Percentiles rank a stretch among this genome's conserved stretches.
These are phyloP conservation scores for Pisolithus microcarpus DNA, from an alignment of 768 basidiomycete species.

Conservation along the genomic window DNA sequence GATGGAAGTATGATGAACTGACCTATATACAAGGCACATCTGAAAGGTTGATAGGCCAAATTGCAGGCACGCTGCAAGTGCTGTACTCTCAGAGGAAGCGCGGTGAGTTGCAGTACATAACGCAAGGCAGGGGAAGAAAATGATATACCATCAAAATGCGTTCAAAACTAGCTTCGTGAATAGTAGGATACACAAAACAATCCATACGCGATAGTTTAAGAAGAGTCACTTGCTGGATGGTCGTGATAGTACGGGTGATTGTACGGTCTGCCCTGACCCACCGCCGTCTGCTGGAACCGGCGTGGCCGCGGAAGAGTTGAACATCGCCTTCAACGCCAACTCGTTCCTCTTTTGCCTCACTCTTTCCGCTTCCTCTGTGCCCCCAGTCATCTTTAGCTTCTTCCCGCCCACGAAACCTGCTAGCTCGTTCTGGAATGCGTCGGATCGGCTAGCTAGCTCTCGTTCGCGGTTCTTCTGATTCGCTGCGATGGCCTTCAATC, in stretches of 20 bases:
- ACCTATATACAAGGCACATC: too few relatives aligned
- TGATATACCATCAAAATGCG: background rate
- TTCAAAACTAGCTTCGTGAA: background rate
- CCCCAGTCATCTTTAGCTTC: slow-evolving; percentile 93
- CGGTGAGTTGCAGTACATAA: too few relatives aligned
- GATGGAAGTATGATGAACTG: too few relatives aligned
- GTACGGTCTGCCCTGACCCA: background rate
- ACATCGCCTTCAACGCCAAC: slow-evolving; percentile 85
- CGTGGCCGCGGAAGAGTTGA: slow-evolving; percentile 29
- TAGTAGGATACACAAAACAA: background rate
- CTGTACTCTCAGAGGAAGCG: background rate
- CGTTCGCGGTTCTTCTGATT: slow-evolving; percentile 75
- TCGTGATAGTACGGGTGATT: too few relatives aligned
- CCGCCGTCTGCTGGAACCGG: background rate
- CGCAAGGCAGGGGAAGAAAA: too few relatives aligned
- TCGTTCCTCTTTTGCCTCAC: slow-evolving; percentile 82
- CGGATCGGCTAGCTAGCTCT: slow-evolving; percentile 63
- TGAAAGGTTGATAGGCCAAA: too few relatives aligned
- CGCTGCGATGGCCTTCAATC: slow-evolving; percentile 89
- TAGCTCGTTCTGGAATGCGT: slow-evolving; percentile 83
- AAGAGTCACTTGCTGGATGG: background rate
- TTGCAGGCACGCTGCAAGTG: too few relatives aligned
- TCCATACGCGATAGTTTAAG: background rate
- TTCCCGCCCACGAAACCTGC: slow-evolving; percentile 78
- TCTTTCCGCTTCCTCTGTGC: slow-evolving; percentile 85